Conservation (phyloP, 768 basidiomycete species). For the Russula sp. region DNA sequence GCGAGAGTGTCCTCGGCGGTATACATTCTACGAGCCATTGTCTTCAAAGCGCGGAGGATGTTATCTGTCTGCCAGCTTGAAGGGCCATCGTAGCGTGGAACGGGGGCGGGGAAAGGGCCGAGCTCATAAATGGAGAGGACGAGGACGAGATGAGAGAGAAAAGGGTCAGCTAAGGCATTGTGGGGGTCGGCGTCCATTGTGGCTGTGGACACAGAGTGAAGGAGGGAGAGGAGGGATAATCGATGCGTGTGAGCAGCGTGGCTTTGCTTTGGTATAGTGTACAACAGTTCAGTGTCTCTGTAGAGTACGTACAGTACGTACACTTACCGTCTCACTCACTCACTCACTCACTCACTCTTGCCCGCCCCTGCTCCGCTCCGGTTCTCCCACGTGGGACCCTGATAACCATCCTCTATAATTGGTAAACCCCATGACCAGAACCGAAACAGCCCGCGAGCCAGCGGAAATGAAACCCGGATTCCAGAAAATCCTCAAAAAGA, state of each 20-base stretch:
- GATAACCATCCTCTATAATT: too few relatives aligned
- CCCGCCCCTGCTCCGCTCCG: too few relatives aligned
- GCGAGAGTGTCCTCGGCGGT: slow-evolving; percentile 25
- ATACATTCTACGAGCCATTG: slow-evolving; percentile 23
- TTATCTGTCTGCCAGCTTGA: slow-evolving; percentile 22
- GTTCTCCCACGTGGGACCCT: too few relatives aligned
- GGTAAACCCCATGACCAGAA: too few relatives aligned
- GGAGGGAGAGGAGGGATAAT: background rate
- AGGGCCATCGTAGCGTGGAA: slow-evolving; percentile 24
- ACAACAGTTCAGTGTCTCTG: too few relatives aligned
- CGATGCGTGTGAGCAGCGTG: background rate
- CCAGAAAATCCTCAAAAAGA: too few relatives aligned
- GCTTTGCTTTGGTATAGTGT: background rate
- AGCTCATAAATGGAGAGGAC: slow-evolving; percentile 25
- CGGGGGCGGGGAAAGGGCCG: slow-evolving; percentile 22
- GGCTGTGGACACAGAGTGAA: background rate
- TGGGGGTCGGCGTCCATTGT: slow-evolving; percentile 8
- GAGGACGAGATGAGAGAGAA: slow-evolving; percentile 23
- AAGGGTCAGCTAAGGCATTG: slow-evolving; percentile 13
- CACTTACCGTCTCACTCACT: too few relatives aligned
- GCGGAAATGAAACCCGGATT: too few relatives aligned
- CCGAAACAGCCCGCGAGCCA: too few relatives aligned
- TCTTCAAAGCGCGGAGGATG: slow-evolving; percentile 21
- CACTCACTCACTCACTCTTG: too few relatives aligned
- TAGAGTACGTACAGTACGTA: too few relatives aligned